Evolutionary conservation across 306 rosid species (phyloP), one percentile per base, ranked within the genome.

Genomic region (Cicer bijugum): DNA sequence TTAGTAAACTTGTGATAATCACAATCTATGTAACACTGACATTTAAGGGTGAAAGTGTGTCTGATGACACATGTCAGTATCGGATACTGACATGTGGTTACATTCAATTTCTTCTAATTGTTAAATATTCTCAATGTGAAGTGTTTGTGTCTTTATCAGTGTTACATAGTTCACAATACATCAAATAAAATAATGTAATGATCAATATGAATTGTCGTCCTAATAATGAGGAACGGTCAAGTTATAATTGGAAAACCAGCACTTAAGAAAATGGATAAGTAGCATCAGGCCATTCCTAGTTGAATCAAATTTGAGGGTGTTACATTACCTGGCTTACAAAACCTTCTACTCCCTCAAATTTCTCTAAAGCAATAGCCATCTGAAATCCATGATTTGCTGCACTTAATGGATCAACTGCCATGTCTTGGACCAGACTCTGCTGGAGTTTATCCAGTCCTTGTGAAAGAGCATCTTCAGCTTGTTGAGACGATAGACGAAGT

Each of bases 391-490:
- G 86, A 71, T 67, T 81, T 67, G 73, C 86, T 60, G 37, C 77
- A 59, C 67, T 72, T 20, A 82, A 65, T 6, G 85, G 83, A 75
- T 86, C 86, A 19, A 75, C 59, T 45, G 88, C 86, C 64, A 89
- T 81, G 86, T 81, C 71, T 20, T 71, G 71, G 12, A 85, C 85
- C 55, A 93, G 80, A 71, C 87, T 82, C 75, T 86, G 93, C 83
- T 89, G 92, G 35, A 92, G 86, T 84, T 90, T 92, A 8, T 93
- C 93, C 67, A 93, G 79, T 60, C 98, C 97, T 76, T 85, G 96
- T 53, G 97, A 77, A 64, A 93, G 93, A 12, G 97, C 98, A 43
- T 93, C 94, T 77, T 93, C 97, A 0, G 98, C 93, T 86, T 93
- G 97, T 83, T 86, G 96, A 73, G 91, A 93, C 1, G 96, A 93